phyloP scores from a whole-genome alignment of 2,329 filamentous ascomycete genomes.

The Botrytis squamosa region DNA sequence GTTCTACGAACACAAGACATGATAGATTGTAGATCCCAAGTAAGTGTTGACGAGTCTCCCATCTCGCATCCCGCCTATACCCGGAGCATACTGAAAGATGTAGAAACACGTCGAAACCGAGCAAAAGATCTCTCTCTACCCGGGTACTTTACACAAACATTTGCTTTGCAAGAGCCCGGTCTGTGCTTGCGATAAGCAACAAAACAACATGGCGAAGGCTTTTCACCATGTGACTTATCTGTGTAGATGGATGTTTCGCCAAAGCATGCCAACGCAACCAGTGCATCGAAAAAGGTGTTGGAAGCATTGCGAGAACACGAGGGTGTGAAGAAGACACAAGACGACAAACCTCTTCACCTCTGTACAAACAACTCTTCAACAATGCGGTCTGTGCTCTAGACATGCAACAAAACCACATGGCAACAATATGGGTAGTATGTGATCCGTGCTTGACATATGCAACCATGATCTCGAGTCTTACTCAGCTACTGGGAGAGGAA shows the following conservation, averaged over 20 bases:
- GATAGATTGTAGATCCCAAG: not conserved
- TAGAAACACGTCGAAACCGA: too few relatives aligned
- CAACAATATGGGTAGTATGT: slow-evolving; percentile 8
- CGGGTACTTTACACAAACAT: not conserved
- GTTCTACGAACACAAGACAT: not conserved
- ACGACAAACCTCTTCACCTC: not conserved
- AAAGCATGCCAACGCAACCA: not conserved
- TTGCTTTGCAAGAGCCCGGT: not conserved
- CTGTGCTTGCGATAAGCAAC: slow-evolving; percentile 3
- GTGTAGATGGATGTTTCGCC: not conserved
- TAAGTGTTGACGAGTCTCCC: not conserved
- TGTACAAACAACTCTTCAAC: not conserved
- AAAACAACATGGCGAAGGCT: not conserved
- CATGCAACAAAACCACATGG: slow-evolving; percentile 17
- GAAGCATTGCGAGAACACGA: not conserved
- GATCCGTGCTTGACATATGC: slow-evolving; percentile 15
- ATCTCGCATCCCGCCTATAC: not conserved
- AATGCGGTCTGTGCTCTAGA: slow-evolving; percentile 5
- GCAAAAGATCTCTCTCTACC: too few relatives aligned
- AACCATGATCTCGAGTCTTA: not conserved
- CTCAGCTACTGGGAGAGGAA: not conserved
- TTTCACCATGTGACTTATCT: not conserved
- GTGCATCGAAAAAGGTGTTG: not conserved
- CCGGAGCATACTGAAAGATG: not conserved
- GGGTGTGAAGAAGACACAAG: not conserved